phyloP scores from a whole-genome alignment of 345 rosid genomes.

The Aquilaria yunnanensis region DNA sequence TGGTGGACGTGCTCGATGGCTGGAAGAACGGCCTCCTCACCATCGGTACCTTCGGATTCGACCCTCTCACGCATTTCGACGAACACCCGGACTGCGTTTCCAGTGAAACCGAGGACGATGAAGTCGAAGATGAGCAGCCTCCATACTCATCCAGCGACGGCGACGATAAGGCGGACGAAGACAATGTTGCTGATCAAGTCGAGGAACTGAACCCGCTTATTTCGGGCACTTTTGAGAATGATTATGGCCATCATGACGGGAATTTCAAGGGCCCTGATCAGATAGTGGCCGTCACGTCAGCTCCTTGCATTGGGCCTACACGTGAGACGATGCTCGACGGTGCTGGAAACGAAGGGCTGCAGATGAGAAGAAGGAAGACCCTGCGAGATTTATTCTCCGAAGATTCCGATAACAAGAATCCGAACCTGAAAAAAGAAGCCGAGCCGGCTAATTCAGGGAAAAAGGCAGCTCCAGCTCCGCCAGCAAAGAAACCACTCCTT shows the following conservation, averaged over 20 bases:
- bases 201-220: conserved; percentile 69
- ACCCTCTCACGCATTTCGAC: conserved; percentile 32
- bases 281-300: conserved; percentile 21
- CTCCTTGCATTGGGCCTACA: conserved; percentile 13
- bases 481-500: conserved; percentile 31
- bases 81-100: conserved; percentile 23
- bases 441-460: conserved; percentile 15
- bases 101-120: conserved; percentile 24
- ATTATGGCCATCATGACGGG: conserved; percentile 8
- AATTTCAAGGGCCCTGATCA: conserved; percentile 11
- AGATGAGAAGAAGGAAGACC: conserved; percentile 54
- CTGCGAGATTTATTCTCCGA: conserved; percentile 77
- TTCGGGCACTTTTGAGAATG: conserved; percentile 26
- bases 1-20: conserved; percentile 63
- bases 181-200: conserved; percentile 8
- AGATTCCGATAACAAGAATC: conserved; percentile 40
- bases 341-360: conserved; percentile 23
- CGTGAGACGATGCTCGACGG: conserved; percentile 9
- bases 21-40: conserved; percentile 84
- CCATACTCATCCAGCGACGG: conserved; percentile 4
- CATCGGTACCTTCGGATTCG: conserved; percentile 86
- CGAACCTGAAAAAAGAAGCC: conserved; percentile 16
- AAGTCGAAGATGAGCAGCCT: conserved; percentile 16
- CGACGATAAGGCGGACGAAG: conserved; percentile 25
- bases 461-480: conserved; percentile 16